Evolutionary conservation across 495 filamentous ascomycete species (phyloP).

Genomic region (Neurospora pannonica): DNA sequence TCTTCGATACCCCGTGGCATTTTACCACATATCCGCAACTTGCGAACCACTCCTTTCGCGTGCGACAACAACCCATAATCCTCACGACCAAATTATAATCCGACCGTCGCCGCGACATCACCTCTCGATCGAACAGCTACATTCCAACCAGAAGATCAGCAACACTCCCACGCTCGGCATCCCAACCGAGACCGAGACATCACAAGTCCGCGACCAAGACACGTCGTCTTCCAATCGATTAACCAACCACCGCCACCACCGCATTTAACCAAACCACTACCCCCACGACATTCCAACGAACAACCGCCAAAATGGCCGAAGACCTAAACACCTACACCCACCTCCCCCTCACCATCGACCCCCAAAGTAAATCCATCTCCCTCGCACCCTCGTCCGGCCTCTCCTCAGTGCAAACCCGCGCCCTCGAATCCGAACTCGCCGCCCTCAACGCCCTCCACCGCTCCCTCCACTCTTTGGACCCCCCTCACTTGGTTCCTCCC

Average conservation of each 20-base stretch:
- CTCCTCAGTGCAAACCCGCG: constrained; percentile 5
- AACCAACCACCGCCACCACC: too few species aligned
- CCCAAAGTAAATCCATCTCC: constrained; percentile 55
- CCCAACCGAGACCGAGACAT: neutral
- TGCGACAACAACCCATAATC: neutral
- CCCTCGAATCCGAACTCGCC: constrained; percentile 55
- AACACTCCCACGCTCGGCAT: neutral
- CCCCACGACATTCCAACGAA: neutral
- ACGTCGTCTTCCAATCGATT: neutral
- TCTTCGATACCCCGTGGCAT: neutral
- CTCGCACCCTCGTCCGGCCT: constrained; percentile 17
- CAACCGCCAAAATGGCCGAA: constrained; percentile 38
- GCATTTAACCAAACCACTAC: neutral
- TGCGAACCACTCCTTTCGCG: neutral
- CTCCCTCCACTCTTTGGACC: constrained; percentile 49
- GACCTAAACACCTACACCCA: constrained; percentile 67
- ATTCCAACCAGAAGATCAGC: neutral
- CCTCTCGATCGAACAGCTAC: neutral
- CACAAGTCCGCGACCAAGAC: neutral
- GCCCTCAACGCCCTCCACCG: constrained; percentile 69
- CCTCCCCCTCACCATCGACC: constrained; percentile 73
- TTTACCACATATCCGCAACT: neutral
- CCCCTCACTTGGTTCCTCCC: constrained; percentile 51
- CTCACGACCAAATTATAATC: neutral
- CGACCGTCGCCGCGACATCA: neutral